Base-by-base conservation (phyloP, 2,329 filamentous ascomycete genomes). In the Diaporthe destruens region DNA sequence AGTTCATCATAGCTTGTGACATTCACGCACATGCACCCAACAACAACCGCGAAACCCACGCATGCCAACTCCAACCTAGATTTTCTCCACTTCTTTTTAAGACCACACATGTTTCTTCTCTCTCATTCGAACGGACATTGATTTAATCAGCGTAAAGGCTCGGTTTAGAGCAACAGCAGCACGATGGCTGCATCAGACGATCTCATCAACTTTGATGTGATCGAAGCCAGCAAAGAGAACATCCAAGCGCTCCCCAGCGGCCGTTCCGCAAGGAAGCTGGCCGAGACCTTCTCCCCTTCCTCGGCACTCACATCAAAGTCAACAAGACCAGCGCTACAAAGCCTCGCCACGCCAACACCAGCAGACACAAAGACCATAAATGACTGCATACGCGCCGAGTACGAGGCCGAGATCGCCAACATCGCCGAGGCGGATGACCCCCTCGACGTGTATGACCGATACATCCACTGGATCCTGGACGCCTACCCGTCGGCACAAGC, bases 201-300 rank as follows among this genome's bases (percentile, higher is more conserved):
- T 76, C 82, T 90, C 51, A 90, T 92, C 80, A 85, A 91, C 84
- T 98, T 99, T 85, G 93, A 97, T 78, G 89, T 98, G 75, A 98
- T 99, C 83, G 96, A 99, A 84, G 90, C 90, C 59, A 95, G 98
- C 78, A 99, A 99, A 84, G 96, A 99, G 85, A 99, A 99, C 83
- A 98, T 99, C 71, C 95, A 98, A 82, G 92, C 95, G 29, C 88
- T 99, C 16, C 95, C 96, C 20, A 93, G 94, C 75, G 96, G 89
- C 29, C 87, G 96, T 76, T 98, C 96, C 53, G 96, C 96, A 57
- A 94, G 92, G 84, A 95, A 96, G 69, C 91, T 99, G 67, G 95
- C 92, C 39, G 90, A 95, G 70, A 89, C 94, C 42, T 95, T 94
- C 87, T 92, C 95, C 74, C 87, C 93, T 70, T 51, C 44, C 20